Evolutionary conservation across 1,139 yeast species (phyloP), one percentile per base, ranked within the genome.

Genomic region (Saccharomyces hybrid): DNA sequence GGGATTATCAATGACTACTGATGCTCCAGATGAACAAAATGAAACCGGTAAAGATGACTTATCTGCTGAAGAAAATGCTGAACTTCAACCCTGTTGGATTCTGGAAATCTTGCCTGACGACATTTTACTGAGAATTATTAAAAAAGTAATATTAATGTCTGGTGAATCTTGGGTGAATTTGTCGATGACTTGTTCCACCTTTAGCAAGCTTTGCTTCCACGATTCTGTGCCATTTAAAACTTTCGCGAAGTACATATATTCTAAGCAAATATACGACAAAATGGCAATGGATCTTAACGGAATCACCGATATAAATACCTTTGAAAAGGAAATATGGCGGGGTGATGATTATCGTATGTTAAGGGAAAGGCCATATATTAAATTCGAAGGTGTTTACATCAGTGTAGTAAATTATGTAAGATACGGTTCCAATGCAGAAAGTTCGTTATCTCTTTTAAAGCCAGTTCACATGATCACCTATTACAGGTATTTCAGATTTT

Each of bases 391-490:
- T 1, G 79, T 90, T 42, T 93, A 91, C 66, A 87, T 93, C 31
- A 84, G 95, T 63, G 88, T 86, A 11, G 86, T 93, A 53, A 86
- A 88, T 59, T 91, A 89, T 69, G 79, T 87, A 61, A 79, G 95
- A 56, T 88, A 88, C 65, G 96, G 97, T 51, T 82, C 86, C 1
- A 77, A 81, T 53, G 79, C 78, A 7, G 88, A 82, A 62, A 79
- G 83, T 52, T 79, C 86, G 4, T 78, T 76, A 46, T 78, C 88
- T n/a, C 83, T 95, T 86, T 71, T 78, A 47, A 81, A 82, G 57
- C 97, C 97, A 0, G 80, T 88, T 20, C 81, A 88, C 63, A 82
- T 90, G 67, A 87, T 91, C 50, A 88, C 97, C 0, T 93, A 91
- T 67, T 93, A 88, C 69, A 75, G 99, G 57, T 93, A 89, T 68